Evolutionary conservation across 768 basidiomycete genomes (phyloP).

Genomic region (Suillus tomentosus): DNA sequence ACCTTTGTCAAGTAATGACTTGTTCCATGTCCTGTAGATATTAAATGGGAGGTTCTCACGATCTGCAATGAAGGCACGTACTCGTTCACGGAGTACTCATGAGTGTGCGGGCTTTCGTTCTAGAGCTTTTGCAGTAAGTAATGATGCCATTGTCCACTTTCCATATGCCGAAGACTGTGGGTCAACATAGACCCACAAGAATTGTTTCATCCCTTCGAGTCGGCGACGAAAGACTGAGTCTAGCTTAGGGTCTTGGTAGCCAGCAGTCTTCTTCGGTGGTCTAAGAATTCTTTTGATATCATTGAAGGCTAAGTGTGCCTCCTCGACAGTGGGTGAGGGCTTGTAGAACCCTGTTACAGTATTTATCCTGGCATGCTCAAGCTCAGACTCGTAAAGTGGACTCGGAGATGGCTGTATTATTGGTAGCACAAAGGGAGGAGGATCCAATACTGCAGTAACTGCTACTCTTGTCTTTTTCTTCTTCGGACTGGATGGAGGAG

Average conservation of each 20-base stretch:
- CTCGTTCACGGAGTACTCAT: not conserved
- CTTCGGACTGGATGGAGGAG: not conserved
- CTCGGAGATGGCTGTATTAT: too few species aligned
- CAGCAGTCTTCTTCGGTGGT: not conserved
- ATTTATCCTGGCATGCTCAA: too few species aligned
- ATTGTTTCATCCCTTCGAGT: not conserved
- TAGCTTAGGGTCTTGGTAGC: not conserved
- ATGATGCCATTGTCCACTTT: conserved; percentile 3
- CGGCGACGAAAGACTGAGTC: not conserved
- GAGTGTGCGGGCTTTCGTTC: not conserved
- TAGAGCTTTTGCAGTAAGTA: not conserved
- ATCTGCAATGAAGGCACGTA: too few species aligned
- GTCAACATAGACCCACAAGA: not conserved
- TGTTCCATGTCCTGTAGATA: too few species aligned
- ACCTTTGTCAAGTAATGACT: too few species aligned
- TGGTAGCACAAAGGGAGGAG: too few species aligned
- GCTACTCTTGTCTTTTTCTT: not conserved
- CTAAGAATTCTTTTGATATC: not conserved
- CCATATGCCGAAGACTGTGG: not conserved
- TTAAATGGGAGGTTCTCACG: too few species aligned
- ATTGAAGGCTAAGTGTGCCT: not conserved
- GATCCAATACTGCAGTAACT: not conserved
- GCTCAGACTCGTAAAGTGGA: too few species aligned
- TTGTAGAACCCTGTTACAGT: not conserved
- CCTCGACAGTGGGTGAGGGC: not conserved